These are phyloP conservation scores for Penicillium salamii DNA, from an alignment of 495 filamentous ascomycete genomes.

Conservation along the genomic window DNA sequence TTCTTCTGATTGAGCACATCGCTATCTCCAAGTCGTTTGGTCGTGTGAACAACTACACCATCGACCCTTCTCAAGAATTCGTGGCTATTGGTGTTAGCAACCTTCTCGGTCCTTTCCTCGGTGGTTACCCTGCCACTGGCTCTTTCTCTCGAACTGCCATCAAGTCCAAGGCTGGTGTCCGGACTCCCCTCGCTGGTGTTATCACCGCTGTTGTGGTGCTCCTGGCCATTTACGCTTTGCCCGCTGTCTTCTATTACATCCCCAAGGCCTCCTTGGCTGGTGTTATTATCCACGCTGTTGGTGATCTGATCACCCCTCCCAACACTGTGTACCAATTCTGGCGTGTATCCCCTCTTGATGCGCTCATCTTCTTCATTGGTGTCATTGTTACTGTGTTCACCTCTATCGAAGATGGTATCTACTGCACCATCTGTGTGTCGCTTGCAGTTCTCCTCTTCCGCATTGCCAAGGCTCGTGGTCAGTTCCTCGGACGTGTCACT, in stretches of 20 bases:
- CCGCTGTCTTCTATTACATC: conserved; percentile 94
- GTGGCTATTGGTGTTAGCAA: conserved; percentile 93
- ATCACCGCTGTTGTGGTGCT: conserved; percentile 88
- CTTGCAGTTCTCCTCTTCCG: conserved; percentile 81
- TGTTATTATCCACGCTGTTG: conserved; percentile 97
- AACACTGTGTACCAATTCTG: conserved; percentile 97
- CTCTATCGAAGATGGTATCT: conserved; percentile 89
- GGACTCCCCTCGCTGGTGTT: conserved; percentile 87
- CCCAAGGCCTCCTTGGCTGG: conserved; percentile 80
- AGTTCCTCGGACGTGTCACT: conserved; percentile 85
- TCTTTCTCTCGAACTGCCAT: conserved; percentile 98
- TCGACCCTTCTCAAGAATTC: conserved; percentile 94
- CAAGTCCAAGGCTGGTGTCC: conserved; percentile 95
- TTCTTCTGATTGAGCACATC: conserved; percentile 92
- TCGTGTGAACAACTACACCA: conserved; percentile 95
- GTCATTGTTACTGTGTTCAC: conserved; percentile 88
- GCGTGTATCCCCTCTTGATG: conserved; percentile 85
- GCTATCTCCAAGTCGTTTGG: conserved; percentile 99
- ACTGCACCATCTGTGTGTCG: conserved; percentile 75
- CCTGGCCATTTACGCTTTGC: conserved; percentile 89
- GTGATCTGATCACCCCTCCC: conserved; percentile 90
- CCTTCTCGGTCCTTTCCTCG: conserved; percentile 88
- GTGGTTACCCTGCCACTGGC: conserved; percentile 90
- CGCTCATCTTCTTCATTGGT: conserved; percentile 90
- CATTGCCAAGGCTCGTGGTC: conserved; percentile 77